Evolutionary conservation across 306 rosid species (phyloP).

Genomic region (Fragaria nilgerrensis): DNA sequence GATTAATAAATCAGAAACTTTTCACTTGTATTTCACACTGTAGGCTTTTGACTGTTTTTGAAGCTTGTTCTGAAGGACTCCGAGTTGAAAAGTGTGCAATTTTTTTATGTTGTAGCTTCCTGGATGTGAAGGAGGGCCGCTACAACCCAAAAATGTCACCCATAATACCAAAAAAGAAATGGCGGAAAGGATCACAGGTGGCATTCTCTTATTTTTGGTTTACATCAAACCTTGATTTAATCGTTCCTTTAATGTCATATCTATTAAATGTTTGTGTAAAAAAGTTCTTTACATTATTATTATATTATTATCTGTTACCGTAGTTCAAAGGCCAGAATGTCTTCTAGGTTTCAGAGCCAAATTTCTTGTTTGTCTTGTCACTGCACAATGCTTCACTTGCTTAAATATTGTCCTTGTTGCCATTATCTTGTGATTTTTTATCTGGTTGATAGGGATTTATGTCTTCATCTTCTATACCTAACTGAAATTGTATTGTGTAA

Average conservation of each 20-base stretch:
- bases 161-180: constrained; percentile 68
- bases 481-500: constrained; percentile 37
- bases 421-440: background rate
- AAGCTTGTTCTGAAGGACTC: background rate
- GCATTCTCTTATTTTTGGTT: background rate
- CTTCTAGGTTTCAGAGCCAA: background rate
- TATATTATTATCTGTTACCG: background rate
- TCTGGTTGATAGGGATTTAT: constrained; percentile 11
- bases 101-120: constrained; percentile 66
- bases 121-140: constrained; percentile 88
- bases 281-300: background rate
- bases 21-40: background rate
- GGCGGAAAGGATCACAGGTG: constrained; percentile 99
- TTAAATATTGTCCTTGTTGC: background rate
- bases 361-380: constrained; percentile 12
- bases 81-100: constrained; percentile 3
- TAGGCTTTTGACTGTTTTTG: constrained; percentile 9
- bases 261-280: background rate
- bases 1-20: constrained; percentile 14
- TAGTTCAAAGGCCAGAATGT: background rate
- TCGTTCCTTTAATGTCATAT: background rate
- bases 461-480: constrained; percentile 22
- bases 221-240: background rate
- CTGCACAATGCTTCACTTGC: constrained; percentile 1
- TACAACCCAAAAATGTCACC: constrained; percentile 93